Evolutionary conservation across 2,329 filamentous ascomycete species (phyloP), one percentile per base, ranked within the genome.

Genomic region (Botrytis elliptica): DNA sequence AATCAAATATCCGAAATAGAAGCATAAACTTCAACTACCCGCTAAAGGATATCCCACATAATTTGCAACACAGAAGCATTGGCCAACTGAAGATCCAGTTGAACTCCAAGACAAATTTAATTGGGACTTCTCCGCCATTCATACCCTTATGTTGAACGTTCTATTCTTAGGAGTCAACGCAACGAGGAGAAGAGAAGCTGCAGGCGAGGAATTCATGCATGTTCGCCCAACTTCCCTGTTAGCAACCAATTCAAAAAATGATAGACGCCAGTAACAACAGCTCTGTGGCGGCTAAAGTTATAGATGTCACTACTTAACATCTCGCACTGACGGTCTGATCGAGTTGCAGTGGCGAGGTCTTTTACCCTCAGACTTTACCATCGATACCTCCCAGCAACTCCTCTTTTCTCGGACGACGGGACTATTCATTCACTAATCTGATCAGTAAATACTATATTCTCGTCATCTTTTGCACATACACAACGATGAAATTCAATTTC

Each of bases 131-230:
- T 42, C 9, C 60, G 18, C 49, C 25, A 25, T n/a, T 55, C 46
- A 40, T 25, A 62, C 57, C 25, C 36, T 33, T 33, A 49, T 65
- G 12, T 38, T 46, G 57, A 46, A 63, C 22, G 22, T 64, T 66
- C 46, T 66, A 66, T 71, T 71, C 44, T 66, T 65, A 22, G 69
- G n/a, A 18, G 16, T 49, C 57, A 33, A 64, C 42, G 57, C 69
- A 49, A 49, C 29, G 22, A 44, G 29, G 33, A 22, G 40, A 55
- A 65, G 40, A 65, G 44, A 22, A 71, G 59, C 36, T 55, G 33
- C 22, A 36, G 59, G 44, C 60, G 70, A 55, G 22, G 8, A 49
- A 40, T 38, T 71, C 29, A 65, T 71, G 70, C 70, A 71, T 52
- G 29, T 65, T 20, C 16, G 29, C 20, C 36, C 16, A 40, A 36